Evolutionary conservation across 768 basidiomycete genomes (phyloP).

Genomic region (Agrocybe chaxingu): DNA sequence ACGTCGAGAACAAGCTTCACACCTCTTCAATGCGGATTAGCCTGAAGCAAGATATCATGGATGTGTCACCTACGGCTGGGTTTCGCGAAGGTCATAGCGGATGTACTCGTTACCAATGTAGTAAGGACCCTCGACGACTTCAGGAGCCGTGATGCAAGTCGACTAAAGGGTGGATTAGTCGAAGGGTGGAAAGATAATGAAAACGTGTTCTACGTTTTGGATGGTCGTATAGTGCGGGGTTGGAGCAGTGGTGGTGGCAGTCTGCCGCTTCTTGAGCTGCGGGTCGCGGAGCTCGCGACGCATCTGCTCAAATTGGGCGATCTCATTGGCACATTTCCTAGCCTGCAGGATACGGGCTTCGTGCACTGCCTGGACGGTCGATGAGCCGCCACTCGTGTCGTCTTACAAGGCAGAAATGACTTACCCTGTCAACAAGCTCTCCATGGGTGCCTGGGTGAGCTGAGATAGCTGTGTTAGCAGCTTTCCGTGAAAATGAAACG

Average conservation of each 20-base stretch:
- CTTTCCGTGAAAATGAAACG: too few species aligned
- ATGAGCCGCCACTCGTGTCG: too few species aligned
- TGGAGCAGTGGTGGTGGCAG: background rate
- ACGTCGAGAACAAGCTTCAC: constrained; percentile 31
- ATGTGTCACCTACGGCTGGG: constrained; percentile 14
- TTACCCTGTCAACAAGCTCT: too few species aligned
- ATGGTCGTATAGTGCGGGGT: constrained; percentile 1
- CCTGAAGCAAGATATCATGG: too few species aligned
- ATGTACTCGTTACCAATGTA: constrained; percentile 26
- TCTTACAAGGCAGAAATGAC: too few species aligned
- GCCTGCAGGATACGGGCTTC: too few species aligned
- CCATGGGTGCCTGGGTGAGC: too few species aligned
- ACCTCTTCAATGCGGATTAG: constrained; percentile 17
- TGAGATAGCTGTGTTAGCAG: too few species aligned
- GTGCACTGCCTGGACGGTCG: too few species aligned
- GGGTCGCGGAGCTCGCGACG: background rate
- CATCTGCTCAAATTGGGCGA: too few species aligned
- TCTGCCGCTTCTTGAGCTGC: background rate
- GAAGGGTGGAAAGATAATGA: background rate
- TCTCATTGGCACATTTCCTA: too few species aligned
- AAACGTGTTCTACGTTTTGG: background rate
- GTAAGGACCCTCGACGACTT: constrained; percentile 11
- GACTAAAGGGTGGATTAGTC: background rate
- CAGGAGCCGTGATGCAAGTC: background rate
- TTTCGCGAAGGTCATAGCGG: constrained; percentile 22